Conservation (phyloP, 2,329 filamentous ascomycete species). For the Ascomycota sp. region DNA sequence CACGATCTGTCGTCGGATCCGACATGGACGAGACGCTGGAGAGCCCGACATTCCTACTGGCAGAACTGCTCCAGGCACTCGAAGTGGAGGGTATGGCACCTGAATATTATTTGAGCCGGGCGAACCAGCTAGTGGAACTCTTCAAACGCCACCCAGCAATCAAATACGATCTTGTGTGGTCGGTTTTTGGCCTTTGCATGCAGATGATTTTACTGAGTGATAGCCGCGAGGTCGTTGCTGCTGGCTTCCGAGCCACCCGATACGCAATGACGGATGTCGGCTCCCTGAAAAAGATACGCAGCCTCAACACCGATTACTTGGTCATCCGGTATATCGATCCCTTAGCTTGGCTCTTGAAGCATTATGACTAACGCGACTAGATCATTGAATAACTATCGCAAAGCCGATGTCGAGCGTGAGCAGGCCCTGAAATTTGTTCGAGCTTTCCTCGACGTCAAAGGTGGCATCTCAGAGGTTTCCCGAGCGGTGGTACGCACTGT, state of each 20-base stretch:
- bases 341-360: too few species aligned
- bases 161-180: conserved; percentile 94
- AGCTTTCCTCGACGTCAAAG: conserved; percentile 87
- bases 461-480: conserved; percentile 73
- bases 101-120: conserved; percentile 86
- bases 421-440: conserved; percentile 93
- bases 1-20: conserved; percentile 34
- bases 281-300: conserved; percentile 73
- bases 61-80: conserved; percentile 75
- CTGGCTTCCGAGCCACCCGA: conserved; percentile 80
- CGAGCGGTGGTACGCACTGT: conserved; percentile 74
- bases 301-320: conserved; percentile 76
- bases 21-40: conserved; percentile 52
- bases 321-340: conserved; percentile 36
- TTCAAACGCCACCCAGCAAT: conserved; percentile 83
- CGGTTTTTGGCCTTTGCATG: conserved; percentile 79
- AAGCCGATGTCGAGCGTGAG: conserved; percentile 90
- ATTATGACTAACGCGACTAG: conserved; percentile 11
- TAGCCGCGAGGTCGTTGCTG: conserved; percentile 84
- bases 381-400: conserved; percentile 85
- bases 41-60: conserved; percentile 77
- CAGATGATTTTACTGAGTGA: conserved; percentile 93
- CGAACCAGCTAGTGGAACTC: conserved; percentile 86
- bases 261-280: conserved; percentile 85
- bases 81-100: conserved; percentile 74